Percentiles rank a stretch among this genome's conserved stretches.
These are phyloP conservation scores for Lachnellula arida DNA, from an alignment of 2,329 filamentous ascomycete species.

Conservation along the genomic window DNA sequence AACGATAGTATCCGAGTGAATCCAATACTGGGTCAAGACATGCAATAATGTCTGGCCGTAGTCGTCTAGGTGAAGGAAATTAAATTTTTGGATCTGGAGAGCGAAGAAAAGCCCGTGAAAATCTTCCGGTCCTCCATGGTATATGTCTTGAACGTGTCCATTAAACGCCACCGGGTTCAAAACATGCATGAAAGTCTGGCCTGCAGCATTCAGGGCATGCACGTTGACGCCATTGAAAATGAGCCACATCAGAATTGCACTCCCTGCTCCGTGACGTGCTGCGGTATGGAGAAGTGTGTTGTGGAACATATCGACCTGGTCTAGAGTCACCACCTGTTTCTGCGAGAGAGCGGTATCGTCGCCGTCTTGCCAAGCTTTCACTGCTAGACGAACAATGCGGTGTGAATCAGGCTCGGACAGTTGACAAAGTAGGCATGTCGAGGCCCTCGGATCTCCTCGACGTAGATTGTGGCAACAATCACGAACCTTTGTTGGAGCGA, in stretches of 20 bases:
- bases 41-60: slow-evolving; percentile 7
- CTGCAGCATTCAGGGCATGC: slow-evolving; percentile 4
- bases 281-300: slow-evolving; percentile 7
- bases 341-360: background rate
- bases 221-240: slow-evolving; percentile 3
- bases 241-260: background rate
- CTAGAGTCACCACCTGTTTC: background rate
- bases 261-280: slow-evolving; percentile 1
- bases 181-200: slow-evolving; percentile 10
- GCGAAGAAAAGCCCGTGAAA: background rate
- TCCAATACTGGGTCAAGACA: background rate
- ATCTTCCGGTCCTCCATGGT: background rate
- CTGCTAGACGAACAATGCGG: background rate
- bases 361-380: background rate
- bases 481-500: background rate
- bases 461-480: background rate
- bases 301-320: slow-evolving; percentile 4
- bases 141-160: background rate
- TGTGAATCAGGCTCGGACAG: background rate
- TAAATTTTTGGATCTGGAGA: background rate
- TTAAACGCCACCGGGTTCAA: slow-evolving; percentile 2
- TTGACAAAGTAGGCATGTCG: background rate
- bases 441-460: slow-evolving; percentile 4
- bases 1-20: background rate
- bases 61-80: slow-evolving; percentile 2